Base-by-base conservation (phyloP, 225 moss, liverwort and hornwort genomes). In the Asterella californica region DNA sequence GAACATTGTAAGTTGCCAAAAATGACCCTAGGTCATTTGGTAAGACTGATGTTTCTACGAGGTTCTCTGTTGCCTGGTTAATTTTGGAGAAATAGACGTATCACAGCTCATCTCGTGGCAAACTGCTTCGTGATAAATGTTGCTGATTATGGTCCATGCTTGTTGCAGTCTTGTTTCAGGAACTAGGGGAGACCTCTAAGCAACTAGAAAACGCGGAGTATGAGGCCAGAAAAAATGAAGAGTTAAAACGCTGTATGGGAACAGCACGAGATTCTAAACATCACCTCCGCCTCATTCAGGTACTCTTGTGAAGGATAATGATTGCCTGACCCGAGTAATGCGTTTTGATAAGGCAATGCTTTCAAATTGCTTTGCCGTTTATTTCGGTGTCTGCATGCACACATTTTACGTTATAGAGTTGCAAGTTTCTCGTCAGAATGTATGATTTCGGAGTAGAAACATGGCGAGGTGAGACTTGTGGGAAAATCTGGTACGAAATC, bases 171-270 rank as follows among this genome's bases (percentile, higher is more conserved):
- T 64, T 89, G 33, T 89, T 84, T 73, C 86, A 66, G 24, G 79
- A 80, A 61, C 73, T 89, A 18, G 88, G 88, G 72, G 86, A 89
- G 74, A 65, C 84, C 71, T 82, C 76, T 17, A 86, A 86, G 52
- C 80, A 89, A 61, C 6, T 38, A 25, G 86, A 86, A 60, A 86
- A 89, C 71, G 65, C 78, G 30, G 84, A 84, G 14, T 81, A 84
- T 74, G 78, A 81, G 34, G 52, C 78, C 32, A 72, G 83, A 27
- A 89, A 89, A 76, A 50, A 54, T 24, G 80, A 86, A 52, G 84
- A 89, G 78, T 76, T 89, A 12, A 76, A 34, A 38, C 73, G 24
- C 5, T 76, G 79, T 59, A 81, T 89, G 29, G 78, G 53, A 72
- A 47, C 76, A 57, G 88, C 86, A 21, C 74, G 65, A 65, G 49